phyloP scores from a whole-genome alignment of 2,329 filamentous ascomycete genomes.

The Fusarium metavorans region DNA sequence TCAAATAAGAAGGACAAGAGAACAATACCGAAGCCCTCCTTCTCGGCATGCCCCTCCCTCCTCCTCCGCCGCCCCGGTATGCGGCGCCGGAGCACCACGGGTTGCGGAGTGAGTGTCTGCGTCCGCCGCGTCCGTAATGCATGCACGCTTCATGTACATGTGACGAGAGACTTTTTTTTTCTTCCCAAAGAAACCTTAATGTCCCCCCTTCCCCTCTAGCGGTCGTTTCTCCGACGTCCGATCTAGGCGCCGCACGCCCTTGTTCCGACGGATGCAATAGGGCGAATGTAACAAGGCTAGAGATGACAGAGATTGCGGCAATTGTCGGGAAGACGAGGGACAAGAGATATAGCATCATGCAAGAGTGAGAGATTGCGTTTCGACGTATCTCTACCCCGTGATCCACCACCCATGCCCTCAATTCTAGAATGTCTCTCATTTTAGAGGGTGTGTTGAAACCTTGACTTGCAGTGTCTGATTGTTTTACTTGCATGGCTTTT shows the following conservation, averaged over 20 bases:
- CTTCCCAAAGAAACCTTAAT: not conserved
- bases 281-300: not conserved
- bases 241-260: slow-evolving; percentile 24
- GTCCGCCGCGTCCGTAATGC: slow-evolving; percentile 3
- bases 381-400: not conserved
- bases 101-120: not conserved
- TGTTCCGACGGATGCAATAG: slow-evolving; percentile 7
- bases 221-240: slow-evolving; percentile 21
- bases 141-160: slow-evolving; percentile 10
- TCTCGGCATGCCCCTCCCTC: slow-evolving; percentile 8
- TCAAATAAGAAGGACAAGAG: slow-evolving; percentile 25
- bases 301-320: slow-evolving; percentile 20
- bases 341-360: slow-evolving; percentile 11
- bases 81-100: slow-evolving; percentile 23
- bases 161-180: slow-evolving; percentile 13
- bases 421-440: slow-evolving; percentile 5
- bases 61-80: slow-evolving; percentile 24
- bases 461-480: not conserved
- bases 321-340: slow-evolving; percentile 39
- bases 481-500: slow-evolving; percentile 4
- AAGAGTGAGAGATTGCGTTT: not conserved
- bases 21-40: not conserved
- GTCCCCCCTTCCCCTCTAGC: not conserved
- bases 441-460: not conserved
- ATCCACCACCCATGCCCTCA: slow-evolving; percentile 14